A percentile compares a stretch with the other conserved stretches of the same genome.
phyloP scores from a whole-genome alignment of 768 basidiomycete genomes.

The Erythrobasidium yunnanense region DNA sequence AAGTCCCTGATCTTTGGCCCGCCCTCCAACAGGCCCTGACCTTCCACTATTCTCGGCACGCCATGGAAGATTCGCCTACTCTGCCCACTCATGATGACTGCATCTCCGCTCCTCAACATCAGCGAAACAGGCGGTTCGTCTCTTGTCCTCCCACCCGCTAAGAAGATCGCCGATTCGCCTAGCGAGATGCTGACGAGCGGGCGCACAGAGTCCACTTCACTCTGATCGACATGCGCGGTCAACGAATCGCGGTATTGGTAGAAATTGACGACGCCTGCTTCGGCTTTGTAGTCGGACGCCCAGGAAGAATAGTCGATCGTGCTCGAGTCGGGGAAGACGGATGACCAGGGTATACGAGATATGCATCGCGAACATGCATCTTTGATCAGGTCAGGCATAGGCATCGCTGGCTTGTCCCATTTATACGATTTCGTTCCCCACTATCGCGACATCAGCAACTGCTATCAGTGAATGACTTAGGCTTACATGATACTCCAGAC shows the following conservation, averaged over 20 bases:
- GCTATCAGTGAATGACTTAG: no score
- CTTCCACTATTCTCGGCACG: slow-evolving; percentile 36
- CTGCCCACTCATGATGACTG: slow-evolving; percentile 79
- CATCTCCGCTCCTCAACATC: slow-evolving; percentile 79
- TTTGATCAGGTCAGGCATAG: slow-evolving; percentile 52
- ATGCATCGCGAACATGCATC: slow-evolving; percentile 58
- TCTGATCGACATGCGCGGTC: slow-evolving; percentile 95
- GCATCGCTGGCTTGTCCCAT: slow-evolving; percentile 58
- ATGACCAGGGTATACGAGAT: slow-evolving; percentile 55
- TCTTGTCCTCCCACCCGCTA: slow-evolving; percentile 73
- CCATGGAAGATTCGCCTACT: slow-evolving; percentile 88
- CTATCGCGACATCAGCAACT: slow-evolving; percentile 42
- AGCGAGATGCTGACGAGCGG: slow-evolving; percentile 89
- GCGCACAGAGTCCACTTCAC: slow-evolving; percentile 81
- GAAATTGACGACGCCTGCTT: slow-evolving; percentile 50
- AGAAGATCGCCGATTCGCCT: slow-evolving; percentile 77
- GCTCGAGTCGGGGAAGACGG: slow-evolving; percentile 52
- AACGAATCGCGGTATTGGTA: slow-evolving; percentile 58
- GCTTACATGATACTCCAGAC: slow-evolving; percentile 66
- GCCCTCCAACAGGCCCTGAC: not conserved
- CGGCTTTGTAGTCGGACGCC: slow-evolving; percentile 67
- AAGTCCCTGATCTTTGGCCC: not conserved
- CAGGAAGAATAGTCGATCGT: slow-evolving; percentile 38
- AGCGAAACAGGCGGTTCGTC: slow-evolving; percentile 67
- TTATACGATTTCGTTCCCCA: slow-evolving; percentile 96